Base-by-base conservation (phyloP, 768 basidiomycete species). In the Pleurotus djamor region DNA sequence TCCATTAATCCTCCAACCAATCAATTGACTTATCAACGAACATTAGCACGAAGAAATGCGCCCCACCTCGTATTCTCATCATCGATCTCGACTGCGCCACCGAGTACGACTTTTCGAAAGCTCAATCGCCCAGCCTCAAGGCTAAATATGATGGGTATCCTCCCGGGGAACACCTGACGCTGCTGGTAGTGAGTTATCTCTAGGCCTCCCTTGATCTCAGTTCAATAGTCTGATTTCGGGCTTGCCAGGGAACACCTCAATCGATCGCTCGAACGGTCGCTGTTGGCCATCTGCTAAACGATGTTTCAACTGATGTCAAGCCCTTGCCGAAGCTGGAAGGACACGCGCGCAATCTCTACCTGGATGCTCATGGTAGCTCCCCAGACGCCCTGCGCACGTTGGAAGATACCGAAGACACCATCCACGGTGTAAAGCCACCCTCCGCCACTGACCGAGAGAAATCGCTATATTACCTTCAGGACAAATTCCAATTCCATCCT, bases 231-330 rank as follows among this genome's bases (percentile, higher is more conserved):
- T 32, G 10, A 16, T 6, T 2, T 36, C 51, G 5, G 28, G 21
- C 21, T 1, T 3, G 3, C 21, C n/a, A 59, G 58, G 58, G 58
- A 0, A 59, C 58, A 7, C 58, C 58, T 0, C 14, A 4, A 34
- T 59, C 36, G 5, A 59, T 59, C 28, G n/a, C 58, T 6, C 58
- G 58, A 0, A 50, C 58, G 1, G 58, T 59, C 8, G 1, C 51
- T 14, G 2, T 14, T 2, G 51, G 51, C 3, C 5, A 34, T 21
- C 34, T 52, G 34, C 7, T 47, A 4, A 2, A 52, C 2, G 17
- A 35, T 16, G 2, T 34, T 12, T 5, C 8, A 12, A 36, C n/a
- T 4, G 34, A 52, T 52, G 51, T 35, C 51, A 52, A 10, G 34
- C 37, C 9, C 34, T 21, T 34, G 51, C 16, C 6, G 51, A 52